Evolutionary conservation across 371 early-diverging fungal species (phyloP).

Genomic region (Batkoa obscura): DNA sequence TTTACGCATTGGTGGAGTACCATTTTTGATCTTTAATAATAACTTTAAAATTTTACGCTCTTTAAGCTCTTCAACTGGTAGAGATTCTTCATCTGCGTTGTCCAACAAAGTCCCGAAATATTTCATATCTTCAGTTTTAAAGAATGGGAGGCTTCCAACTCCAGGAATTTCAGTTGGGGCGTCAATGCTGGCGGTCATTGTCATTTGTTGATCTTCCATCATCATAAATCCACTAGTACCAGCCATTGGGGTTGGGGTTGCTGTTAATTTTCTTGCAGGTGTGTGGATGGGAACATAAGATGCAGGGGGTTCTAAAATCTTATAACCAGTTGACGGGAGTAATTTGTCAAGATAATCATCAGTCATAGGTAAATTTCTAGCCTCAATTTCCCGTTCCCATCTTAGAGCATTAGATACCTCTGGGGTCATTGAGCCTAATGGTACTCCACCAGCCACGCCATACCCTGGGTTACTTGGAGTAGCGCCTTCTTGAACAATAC

Average conservation of each 20-base stretch:
- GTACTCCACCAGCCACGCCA: background rate
- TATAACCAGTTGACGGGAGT: slow-evolving; percentile 83
- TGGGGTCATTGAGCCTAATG: slow-evolving; percentile 62
- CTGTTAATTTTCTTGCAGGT: slow-evolving; percentile 83
- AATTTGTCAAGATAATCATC: slow-evolving; percentile 90
- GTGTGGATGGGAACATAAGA: slow-evolving; percentile 87
- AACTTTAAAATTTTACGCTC: slow-evolving; percentile 92
- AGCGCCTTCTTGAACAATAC: background rate
- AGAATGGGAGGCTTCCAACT: slow-evolving; percentile 72
- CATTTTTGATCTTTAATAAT: slow-evolving; percentile 91
- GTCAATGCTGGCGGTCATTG: slow-evolving; percentile 19
- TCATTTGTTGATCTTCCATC: slow-evolving; percentile 35
- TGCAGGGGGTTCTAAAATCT: slow-evolving; percentile 73
- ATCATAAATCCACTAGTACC: slow-evolving; percentile 76
- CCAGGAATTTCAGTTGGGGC: slow-evolving; percentile 78
- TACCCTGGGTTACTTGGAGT: background rate
- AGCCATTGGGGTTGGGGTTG: slow-evolving; percentile 78
- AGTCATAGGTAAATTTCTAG: slow-evolving; percentile 60
- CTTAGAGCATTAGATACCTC: slow-evolving; percentile 50
- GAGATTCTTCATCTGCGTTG: slow-evolving; percentile 58
- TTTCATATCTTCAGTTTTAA: slow-evolving; percentile 93
- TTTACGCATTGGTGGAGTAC: slow-evolving; percentile 88
- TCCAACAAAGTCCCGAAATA: slow-evolving; percentile 85
- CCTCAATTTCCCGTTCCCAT: slow-evolving; percentile 71
- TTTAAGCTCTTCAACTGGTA: slow-evolving; percentile 75